phyloP scores from a whole-genome alignment of 108 stramenopile species.

The Cyclotella cryptica region DNA sequence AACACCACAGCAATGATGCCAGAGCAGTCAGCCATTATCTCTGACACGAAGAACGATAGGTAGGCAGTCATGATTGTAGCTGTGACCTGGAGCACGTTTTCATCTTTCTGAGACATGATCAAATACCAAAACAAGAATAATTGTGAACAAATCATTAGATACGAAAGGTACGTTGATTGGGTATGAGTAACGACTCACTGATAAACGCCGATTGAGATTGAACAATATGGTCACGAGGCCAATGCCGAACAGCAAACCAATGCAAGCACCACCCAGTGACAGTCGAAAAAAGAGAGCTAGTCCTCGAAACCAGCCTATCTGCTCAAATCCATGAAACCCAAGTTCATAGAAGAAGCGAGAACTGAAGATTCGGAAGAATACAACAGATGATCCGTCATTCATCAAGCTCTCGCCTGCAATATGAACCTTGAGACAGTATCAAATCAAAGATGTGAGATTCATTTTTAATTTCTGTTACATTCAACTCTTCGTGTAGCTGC shows the following conservation, averaged over 20 bases:
- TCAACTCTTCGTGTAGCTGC: no score
- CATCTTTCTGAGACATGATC: constrained; percentile 23
- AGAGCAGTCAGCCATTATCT: constrained; percentile 59
- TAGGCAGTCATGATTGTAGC: constrained; percentile 71
- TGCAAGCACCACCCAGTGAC: constrained; percentile 74
- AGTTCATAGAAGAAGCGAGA: constrained; percentile 24
- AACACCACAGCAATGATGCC: constrained; percentile 84
- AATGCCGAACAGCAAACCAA: constrained; percentile 78
- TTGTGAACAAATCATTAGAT: background rate
- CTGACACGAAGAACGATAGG: constrained; percentile 80
- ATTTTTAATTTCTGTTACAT: background rate
- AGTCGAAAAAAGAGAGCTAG: constrained; percentile 76
- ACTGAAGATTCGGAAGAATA: constrained; percentile 75
- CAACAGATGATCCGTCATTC: constrained; percentile 84
- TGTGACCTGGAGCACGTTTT: constrained; percentile 82
- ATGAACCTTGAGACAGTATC: constrained; percentile 32
- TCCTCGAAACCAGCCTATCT: constrained; percentile 37
- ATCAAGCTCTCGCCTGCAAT: constrained; percentile 51
- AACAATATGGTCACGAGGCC: constrained; percentile 54
- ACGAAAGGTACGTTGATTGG: constrained; percentile 29
- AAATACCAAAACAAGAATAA: background rate
- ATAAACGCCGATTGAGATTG: constrained; percentile 63
- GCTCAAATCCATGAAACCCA: constrained; percentile 33
- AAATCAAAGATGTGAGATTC: constrained; percentile 15
- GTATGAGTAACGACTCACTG: background rate